Base-by-base conservation (phyloP, 306 rosid genomes). In the Geum urbanum region DNA sequence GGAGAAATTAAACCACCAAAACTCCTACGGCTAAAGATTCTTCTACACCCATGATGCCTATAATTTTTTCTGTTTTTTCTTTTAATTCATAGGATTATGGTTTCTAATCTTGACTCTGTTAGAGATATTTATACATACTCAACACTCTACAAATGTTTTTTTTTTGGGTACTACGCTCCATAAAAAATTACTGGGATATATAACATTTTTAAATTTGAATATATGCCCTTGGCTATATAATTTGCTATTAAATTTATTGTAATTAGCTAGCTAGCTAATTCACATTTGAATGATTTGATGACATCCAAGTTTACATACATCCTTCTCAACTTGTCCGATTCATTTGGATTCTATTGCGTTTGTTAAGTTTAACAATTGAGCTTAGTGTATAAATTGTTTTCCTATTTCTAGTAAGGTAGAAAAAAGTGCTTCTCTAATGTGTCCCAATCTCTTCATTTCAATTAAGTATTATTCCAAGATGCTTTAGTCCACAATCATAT, bases 401-500 rank as follows among this genome's bases (percentile, higher is more conserved):
- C 68, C 51, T 60, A 68, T 60, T 54, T 59, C 48, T 68, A 66
- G 41, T 76, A 74, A 67, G 75, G 72, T 62, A 70, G 82, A 74
- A 66, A 77, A 78, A 20, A 20, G 54, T 53, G 67, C 65, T 74
- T 63, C 49, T 49, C 41, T 57, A 64, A 63, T 13, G 48, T 70
- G 72, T 72, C 64, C 66, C 74, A 68, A 50, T 68, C 53, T 62
- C 47, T n/a, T 58, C 60, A 64, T 13, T 68, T 63, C 35, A 49
- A 67, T 67, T 12, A 53, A 64, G 2, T 18, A 41, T 57, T 63
- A 27, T 66, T 16, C 16, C 27, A 59, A 72, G 78, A 67, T 65
- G 51, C 71, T 78, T 84, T 71, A 51, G 76, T 77, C 77, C 55
- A 41, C 56, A 40, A 41, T 70, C 67, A 70, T 67, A 32, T 32